Evolutionary conservation across 2,329 filamentous ascomycete genomes (phyloP).

Genomic region (Aspergillus fumigatus): DNA sequence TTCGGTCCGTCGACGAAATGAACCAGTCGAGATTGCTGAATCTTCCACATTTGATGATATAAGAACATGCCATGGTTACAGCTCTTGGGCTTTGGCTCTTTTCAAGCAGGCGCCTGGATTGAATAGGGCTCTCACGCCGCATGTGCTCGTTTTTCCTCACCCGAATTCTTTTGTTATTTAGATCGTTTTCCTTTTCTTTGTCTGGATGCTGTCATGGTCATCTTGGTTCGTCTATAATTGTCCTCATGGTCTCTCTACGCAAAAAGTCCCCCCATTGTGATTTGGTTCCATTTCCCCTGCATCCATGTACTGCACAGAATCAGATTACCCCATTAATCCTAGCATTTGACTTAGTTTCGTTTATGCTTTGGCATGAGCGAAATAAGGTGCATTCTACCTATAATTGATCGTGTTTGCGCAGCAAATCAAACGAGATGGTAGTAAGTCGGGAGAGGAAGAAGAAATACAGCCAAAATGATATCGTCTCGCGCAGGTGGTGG

Average conservation of each 20-base stretch:
- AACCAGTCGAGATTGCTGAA: slow-evolving; percentile 14
- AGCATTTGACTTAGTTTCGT: not conserved
- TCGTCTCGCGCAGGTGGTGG: no score
- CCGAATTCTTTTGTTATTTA: slow-evolving; percentile 1
- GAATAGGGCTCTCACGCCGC: slow-evolving; percentile 17
- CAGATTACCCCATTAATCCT: slow-evolving; percentile 26
- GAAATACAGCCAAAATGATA: no score
- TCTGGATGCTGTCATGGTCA: not conserved
- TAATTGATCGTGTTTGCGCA: no score
- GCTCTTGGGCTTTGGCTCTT: not conserved
- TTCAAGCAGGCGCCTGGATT: slow-evolving; percentile 14
- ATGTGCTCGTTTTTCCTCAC: slow-evolving; percentile 23
- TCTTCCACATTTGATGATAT: slow-evolving; percentile 11
- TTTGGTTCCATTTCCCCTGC: not conserved
- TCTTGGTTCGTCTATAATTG: not conserved
- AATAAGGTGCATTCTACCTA: not conserved
- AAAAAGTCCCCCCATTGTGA: slow-evolving; percentile 1
- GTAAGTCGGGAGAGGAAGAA: no score
- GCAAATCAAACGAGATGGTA: no score
- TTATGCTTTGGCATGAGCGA: not conserved
- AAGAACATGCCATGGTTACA: slow-evolving; percentile 10
- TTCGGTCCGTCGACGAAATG: slow-evolving; percentile 14
- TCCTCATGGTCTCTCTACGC: not conserved
- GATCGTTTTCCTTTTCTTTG: slow-evolving; percentile 8
- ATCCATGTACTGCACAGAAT: slow-evolving; percentile 12